A percentile compares a stretch with the other conserved stretches of the same genome.
Conservation (phyloP, 768 basidiomycete species). For the Suillus paluster region DNA sequence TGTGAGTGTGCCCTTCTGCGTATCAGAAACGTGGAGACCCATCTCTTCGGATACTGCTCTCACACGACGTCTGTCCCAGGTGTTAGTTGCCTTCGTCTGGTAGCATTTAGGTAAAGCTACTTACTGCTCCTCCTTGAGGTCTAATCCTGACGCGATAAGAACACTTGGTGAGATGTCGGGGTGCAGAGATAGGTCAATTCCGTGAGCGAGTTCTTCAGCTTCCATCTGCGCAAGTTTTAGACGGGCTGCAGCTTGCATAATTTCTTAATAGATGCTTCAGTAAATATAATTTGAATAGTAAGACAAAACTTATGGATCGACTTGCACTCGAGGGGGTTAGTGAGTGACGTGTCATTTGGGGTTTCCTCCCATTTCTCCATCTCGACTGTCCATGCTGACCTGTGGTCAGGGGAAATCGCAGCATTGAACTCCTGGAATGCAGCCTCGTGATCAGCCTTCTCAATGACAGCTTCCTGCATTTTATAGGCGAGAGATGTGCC, state of each 20-base stretch:
- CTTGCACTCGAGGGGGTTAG: neutral
- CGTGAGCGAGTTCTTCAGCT: neutral
- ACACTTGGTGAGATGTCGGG: conserved; percentile 12
- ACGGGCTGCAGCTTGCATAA: neutral
- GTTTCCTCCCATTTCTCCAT: neutral
- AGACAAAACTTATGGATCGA: neutral
- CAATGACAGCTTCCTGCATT: neutral
- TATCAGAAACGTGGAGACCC: neutral
- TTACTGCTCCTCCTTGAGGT: conserved; percentile 23
- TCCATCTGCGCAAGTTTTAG: conserved; percentile 16
- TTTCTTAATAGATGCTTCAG: neutral
- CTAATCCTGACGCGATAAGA: conserved; percentile 16
- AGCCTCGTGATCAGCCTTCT: conserved; percentile 3
- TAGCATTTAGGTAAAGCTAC: neutral
- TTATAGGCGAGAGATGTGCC: neutral
- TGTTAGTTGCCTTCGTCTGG: neutral
- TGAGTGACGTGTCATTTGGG: neutral
- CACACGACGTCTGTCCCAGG: neutral
- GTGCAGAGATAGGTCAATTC: conserved; percentile 5
- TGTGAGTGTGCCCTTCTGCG: neutral
- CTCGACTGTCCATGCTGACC: neutral
- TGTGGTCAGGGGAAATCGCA: neutral
- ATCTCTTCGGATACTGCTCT: neutral
- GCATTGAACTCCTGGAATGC: conserved; percentile 4
- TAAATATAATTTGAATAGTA: neutral